Base-by-base conservation (phyloP, 257 asterid genomes). In the Ilex asprella region DNA sequence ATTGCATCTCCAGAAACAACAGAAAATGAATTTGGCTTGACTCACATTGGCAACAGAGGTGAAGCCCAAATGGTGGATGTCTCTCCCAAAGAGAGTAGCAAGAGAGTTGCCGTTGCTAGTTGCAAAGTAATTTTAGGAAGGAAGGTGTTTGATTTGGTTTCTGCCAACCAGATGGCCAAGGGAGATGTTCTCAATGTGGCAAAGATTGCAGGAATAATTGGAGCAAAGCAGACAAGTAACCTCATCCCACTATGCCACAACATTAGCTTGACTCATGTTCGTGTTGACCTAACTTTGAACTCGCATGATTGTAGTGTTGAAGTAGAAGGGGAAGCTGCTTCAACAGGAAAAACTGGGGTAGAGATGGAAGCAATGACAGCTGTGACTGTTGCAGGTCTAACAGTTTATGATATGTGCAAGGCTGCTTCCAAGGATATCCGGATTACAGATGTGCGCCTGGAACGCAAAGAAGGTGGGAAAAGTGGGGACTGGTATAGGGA, bases 291-390 rank as follows among this genome's bases (percentile, higher is more conserved):
- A 66, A 63, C 63, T 1, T 44, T 88, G 77, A 84, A 79, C 62
- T 80, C 83, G 43, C 59, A 54, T 5, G 87, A 91, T 58, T 64
- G 61, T 29, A 79, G 96, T 43, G 72, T 91, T 35, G 91, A 82
- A 54, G 75, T 91, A 46, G 73, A 74, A 75, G 89, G 96, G 12
- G 75, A 82, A 67, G 93, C 80, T 49, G 59, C 81, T 29, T 75
- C 80, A 2, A 67, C 66, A 15, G 92, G 95, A 56, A 86, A 70
- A 76, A 87, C 97, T 2, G 89, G 97, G 64, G 96, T 87, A 56
- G 96, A 91, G 80, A 91, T 91, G 98, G 98, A 91, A 69, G 91
- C 98, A 10, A 30, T 88, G 79, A 84, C 94, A 2, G 91, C 95
- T 7, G 96, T 84, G 10, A 75, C 83, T 0, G 52, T 88, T 66